Percentiles rank a stretch among this genome's conserved stretches.
Conservation (phyloP, 805 yeast species). For the Teunomyces stri region DNA sequence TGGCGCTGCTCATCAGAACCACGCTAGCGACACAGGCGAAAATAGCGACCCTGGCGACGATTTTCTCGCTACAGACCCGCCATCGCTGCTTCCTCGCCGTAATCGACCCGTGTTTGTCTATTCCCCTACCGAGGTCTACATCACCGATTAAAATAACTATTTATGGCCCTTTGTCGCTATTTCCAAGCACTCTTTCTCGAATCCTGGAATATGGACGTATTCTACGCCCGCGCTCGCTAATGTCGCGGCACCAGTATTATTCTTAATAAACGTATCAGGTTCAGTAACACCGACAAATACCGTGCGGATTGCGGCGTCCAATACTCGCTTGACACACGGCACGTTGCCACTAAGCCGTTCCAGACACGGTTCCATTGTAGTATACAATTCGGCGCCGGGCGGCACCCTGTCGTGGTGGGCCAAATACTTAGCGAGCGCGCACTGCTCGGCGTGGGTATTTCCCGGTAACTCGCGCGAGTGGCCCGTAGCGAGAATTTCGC, state of each 20-base stretch:
- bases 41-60: neutral
- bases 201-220: constrained; percentile 81
- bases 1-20: too few relatives aligned
- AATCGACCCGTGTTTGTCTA: constrained; percentile 29
- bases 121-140: constrained; percentile 34
- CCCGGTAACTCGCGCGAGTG: constrained; percentile 90
- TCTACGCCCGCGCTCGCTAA: constrained; percentile 58
- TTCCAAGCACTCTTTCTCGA: constrained; percentile 63
- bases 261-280: constrained; percentile 83
- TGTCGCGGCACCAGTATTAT: constrained; percentile 61
- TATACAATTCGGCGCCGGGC: constrained; percentile 74
- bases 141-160: constrained; percentile 18
- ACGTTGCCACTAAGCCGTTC: constrained; percentile 81
- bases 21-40: too few relatives aligned
- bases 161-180: constrained; percentile 77
- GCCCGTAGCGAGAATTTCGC: constrained; percentile 72
- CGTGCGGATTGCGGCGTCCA: constrained; percentile 56
- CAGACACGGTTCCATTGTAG: constrained; percentile 98
- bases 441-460: constrained; percentile 96
- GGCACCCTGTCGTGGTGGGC: constrained; percentile 52
- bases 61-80: neutral
- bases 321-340: constrained; percentile 83
- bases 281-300: constrained; percentile 92
- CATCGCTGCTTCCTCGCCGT: too few relatives aligned
- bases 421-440: constrained; percentile 79